These are phyloP conservation scores for Coelastrella sp. DNA, from an alignment of 139 green algal species.

Conservation along the genomic window DNA sequence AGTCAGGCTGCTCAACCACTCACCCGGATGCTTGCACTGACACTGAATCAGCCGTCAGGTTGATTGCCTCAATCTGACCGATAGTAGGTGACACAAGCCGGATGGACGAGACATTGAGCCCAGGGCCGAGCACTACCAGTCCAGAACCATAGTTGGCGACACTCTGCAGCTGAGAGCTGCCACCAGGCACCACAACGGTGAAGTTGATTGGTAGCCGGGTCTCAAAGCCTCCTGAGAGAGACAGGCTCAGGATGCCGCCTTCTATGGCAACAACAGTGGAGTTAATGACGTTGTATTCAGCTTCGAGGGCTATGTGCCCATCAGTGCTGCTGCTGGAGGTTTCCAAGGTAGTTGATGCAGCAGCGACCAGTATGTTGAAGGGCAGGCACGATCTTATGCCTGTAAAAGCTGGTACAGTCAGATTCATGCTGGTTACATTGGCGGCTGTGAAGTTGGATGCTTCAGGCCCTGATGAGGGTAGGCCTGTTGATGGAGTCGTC, in stretches of 20 bases:
- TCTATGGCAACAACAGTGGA: not conserved
- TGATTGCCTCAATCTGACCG: conserved; percentile 2
- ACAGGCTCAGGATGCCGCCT: conserved; percentile 24
- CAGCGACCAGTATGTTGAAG: conserved; percentile 27
- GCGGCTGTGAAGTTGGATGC: not conserved
- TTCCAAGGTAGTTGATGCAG: not conserved
- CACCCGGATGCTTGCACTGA: not conserved
- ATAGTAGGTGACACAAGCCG: not conserved
- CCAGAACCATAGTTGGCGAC: conserved; percentile 25
- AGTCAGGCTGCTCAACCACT: not conserved
- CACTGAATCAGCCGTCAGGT: not conserved
- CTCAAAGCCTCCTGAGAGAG: conserved; percentile 26
- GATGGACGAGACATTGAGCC: not conserved
- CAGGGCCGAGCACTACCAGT: conserved; percentile 5
- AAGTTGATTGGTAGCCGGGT: conserved; percentile 32
- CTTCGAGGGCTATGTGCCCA: not conserved
- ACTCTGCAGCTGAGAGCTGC: not conserved
- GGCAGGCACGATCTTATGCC: conserved; percentile 37
- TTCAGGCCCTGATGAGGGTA: no score
- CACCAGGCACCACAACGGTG: not conserved
- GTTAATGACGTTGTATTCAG: conserved; percentile 25
- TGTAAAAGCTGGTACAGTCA: not conserved
- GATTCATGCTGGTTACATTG: not conserved
- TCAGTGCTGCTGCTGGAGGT: not conserved
- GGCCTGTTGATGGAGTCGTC: no score